Evolutionary conservation across 441 rosid genomes (phyloP), one percentile per base, ranked within the genome.

Genomic region (Codiaeum variegatum): DNA sequence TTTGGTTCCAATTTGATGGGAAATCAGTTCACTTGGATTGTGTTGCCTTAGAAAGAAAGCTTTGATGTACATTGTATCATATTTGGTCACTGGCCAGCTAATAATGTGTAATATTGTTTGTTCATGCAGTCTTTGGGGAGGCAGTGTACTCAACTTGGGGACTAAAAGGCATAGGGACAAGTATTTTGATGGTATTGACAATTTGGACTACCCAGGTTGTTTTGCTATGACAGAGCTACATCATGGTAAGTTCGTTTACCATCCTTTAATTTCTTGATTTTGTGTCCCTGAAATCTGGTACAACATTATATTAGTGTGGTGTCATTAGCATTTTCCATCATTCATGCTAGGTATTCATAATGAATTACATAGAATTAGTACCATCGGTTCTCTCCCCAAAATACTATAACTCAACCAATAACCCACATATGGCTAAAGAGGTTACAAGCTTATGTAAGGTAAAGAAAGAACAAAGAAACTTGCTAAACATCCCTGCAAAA

Each of bases 211-310:
- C 81, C 87, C 90, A 0, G 99, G 99, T 77, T 95, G 99, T 84
- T 95, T 93, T 71, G 99, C 98, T 23, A 95, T 93, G 99, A 95
- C 98, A 66, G 98, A 95, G 76, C 92, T 95, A 16, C 98, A 95
- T 84, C 98, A 95, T 71, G 99, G 97, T 93, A 75, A 85, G 79
- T 47, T 69, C 56, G 59, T 69, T 61, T 16, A 28, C 52, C 40
- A 19, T n/a, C 11, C 23, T 21, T 38, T 70, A 1, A 10, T 73
- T 34, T 55, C 44, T 67, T 62, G 52, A 23, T 31, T 54, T n/a
- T 34, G 19, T 21, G 62, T n/a, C 26, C 38, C 18, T 70, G 28
- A 28, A 8, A n/a, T 44, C 54, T 26, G 32, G 18, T 38, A 26
- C 19, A 31, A 38, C 10, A 19, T 52, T 8, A 21, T 72, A 40